Evolutionary conservation across 176 grass and related monocot species (phyloP), one percentile per base, ranked within the genome.

Genomic region (Carex littledalei): DNA sequence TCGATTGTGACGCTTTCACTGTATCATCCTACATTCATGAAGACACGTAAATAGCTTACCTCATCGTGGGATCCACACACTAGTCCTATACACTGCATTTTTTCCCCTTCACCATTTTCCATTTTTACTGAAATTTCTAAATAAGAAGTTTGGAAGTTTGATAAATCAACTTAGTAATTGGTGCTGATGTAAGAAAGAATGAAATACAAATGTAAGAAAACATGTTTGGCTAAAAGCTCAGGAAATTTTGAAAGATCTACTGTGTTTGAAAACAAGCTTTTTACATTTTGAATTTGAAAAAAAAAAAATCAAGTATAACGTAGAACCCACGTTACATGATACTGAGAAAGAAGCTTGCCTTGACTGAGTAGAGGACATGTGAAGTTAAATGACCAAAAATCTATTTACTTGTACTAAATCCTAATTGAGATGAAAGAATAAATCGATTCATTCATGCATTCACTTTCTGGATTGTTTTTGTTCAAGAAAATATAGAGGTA

Each of bases 21-120:
- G 50, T 78, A 78, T 17, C 73, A 77, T 55, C 73, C 73, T 55
- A 77, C 73, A 55, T 77, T 77, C 49, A 77, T 77, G 73, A 77
- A 77, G 73, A 21, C 49, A 56, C 49, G 24, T 56, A 13, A 78
- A 78, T 78, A 78, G 74, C 50, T 78, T 56, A 39, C 47, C 74
- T 26, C 47, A 52, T 50, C 1, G 70, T 74, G 71, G 52, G 71
- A 53, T 29, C 26, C 63, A 5, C 47, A 26, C 10, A 53, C 10
- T 49, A 24, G 71, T 16, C n/a, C 71, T 26, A 75, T 11, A 5
- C 43, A 22, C 6, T 78, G 50, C 50, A 32, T 17, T 17, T 45
- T 76, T 10, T 29, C 1, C 21, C 47, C 21, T 29, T 1, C 0
- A 29, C 29, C 29, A 29, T 29, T 29, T 29, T 29, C 29, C 29